Evolutionary conservation across 192 early-diverging fungal genomes (phyloP).

Genomic region (Podila horticola): DNA sequence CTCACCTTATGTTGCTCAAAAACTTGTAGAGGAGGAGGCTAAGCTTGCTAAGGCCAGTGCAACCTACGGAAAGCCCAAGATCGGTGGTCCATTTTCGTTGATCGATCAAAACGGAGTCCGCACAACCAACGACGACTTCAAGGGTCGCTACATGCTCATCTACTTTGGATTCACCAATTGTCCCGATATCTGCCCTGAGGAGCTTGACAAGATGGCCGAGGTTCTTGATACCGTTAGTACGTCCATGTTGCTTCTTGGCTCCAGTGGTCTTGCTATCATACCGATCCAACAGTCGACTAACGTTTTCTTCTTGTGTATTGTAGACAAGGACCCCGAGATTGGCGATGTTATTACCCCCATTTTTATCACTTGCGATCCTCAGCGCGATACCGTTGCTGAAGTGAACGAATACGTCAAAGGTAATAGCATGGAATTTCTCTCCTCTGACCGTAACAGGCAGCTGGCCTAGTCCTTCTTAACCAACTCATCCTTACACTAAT

Average conservation of each 20-base stretch:
- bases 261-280: background rate
- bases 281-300: background rate
- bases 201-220: slow-evolving; percentile 96
- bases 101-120: slow-evolving; percentile 81
- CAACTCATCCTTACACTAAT: background rate
- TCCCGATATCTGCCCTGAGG: slow-evolving; percentile 99
- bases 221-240: slow-evolving; percentile 82
- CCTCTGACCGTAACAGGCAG: too few species aligned
- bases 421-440: background rate
- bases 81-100: slow-evolving; percentile 92
- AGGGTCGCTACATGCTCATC: slow-evolving; percentile 86
- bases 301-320: background rate
- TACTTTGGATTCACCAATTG: slow-evolving; percentile 99
- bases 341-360: slow-evolving; percentile 79
- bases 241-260: slow-evolving; percentile 7
- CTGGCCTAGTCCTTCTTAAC: background rate
- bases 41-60: slow-evolving; percentile 39
- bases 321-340: slow-evolving; percentile 61
- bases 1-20: background rate
- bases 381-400: slow-evolving; percentile 87
- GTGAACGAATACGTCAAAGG: slow-evolving; percentile 78
- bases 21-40: slow-evolving; percentile 36
- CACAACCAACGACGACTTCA: slow-evolving; percentile 80
- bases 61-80: slow-evolving; percentile 80
- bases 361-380: slow-evolving; percentile 97